Evolutionary conservation across 2,329 filamentous ascomycete species (phyloP), one percentile per base, ranked within the genome.

Genomic region (Pezicula neosporulosa): DNA sequence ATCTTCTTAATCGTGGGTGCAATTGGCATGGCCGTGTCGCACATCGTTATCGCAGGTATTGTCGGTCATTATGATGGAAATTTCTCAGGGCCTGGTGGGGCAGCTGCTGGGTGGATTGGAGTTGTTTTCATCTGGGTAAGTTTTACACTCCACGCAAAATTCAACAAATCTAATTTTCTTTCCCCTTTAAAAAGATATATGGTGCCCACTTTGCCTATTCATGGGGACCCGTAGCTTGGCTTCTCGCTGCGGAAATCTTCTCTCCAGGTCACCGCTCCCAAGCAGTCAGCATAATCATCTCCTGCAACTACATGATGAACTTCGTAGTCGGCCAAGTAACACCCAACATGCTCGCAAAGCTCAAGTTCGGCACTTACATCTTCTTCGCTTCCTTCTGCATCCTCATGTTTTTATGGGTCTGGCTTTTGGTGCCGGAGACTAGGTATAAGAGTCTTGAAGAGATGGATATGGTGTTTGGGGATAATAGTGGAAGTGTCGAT

Each of bases 241-340:
- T 87, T 54, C 74, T 90, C 49, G 77, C 88, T 1, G 79, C 84
- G 4, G 86, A 89, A 67, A 80, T 90, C 43, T 90, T 83, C 82
- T 86, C 86, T 0, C 69, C 42, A n/a, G 42, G 21, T 15, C 42
- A 44, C 42, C 12, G 42, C 21, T 28, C 12, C 27, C 73, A 60
- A 68, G 76, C 47, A 54, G 73, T 55, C 60, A 70, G 10, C 33
- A 49, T 44, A 21, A 49, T 49, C 21, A 49, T 49, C 13, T 44
- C 37, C 16, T 49, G 47, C 16, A 49, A 49, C 47, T 49, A 49
- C 12, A 49, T 44, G 38, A 44, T 44, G n/a, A 52, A 59, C 21
- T 66, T 66, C 30, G 53, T 60, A 27, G 59, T 66, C 7, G 56
- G 55, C 12, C 55, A 59, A 24, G 56, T 56, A 7, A 55, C 56